Evolutionary conservation across 768 basidiomycete species (phyloP).

Genomic region (Leccinum subgranulosum): DNA sequence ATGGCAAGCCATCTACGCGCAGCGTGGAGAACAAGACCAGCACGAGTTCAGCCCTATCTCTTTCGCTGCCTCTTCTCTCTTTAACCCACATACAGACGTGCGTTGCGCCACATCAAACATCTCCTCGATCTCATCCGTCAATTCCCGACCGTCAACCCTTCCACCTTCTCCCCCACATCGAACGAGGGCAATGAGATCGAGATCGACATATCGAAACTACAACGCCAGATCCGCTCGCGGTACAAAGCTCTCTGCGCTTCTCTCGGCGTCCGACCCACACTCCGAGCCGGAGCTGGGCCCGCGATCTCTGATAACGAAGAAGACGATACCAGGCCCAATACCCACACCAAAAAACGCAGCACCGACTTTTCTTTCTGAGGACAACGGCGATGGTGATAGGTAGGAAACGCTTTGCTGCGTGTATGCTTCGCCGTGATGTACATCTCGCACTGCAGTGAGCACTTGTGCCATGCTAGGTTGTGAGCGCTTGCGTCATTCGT

Average conservation of each 20-base stretch:
- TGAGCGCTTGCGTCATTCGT: too few species aligned
- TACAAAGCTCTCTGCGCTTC: conserved; percentile 86
- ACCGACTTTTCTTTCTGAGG: conserved; percentile 4
- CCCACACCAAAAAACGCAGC: background rate
- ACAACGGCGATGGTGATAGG: background rate
- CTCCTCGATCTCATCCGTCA: conserved; percentile 68
- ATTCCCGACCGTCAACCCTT: conserved; percentile 80
- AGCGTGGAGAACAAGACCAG: too few species aligned
- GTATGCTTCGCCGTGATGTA: too few species aligned
- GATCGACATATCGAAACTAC: conserved; percentile 70
- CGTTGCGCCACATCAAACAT: conserved; percentile 58
- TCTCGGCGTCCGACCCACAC: conserved; percentile 61
- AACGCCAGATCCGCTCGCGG: conserved; percentile 81
- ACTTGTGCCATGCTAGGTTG: too few species aligned
- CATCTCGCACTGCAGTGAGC: too few species aligned
- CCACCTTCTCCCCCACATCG: conserved; percentile 13
- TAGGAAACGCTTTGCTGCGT: too few species aligned
- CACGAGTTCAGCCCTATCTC: conserved; percentile 8
- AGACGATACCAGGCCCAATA: too few species aligned
- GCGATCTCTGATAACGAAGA: background rate
- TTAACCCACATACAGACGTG: conserved; percentile 42
- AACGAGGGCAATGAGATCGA: conserved; percentile 31
- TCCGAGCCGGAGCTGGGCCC: conserved; percentile 30
- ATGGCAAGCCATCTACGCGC: conserved; percentile 41
- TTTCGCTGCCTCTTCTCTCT: too few species aligned